A percentile compares a stretch with the other conserved stretches of the same genome.
phyloP scores from a whole-genome alignment of 2,329 filamentous ascomycete genomes.

The Penicillium corylophilum region DNA sequence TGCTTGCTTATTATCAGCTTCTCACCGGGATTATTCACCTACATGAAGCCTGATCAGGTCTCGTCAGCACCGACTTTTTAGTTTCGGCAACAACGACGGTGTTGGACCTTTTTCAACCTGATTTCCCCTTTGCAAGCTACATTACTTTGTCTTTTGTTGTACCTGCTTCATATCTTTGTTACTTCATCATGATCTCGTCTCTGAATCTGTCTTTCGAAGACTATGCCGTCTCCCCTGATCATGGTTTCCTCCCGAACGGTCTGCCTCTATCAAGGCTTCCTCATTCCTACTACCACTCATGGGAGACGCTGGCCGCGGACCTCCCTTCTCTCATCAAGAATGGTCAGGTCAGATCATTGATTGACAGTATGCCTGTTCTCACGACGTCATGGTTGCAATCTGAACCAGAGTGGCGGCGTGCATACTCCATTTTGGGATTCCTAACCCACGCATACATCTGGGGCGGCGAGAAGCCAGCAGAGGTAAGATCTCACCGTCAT shows the following conservation, averaged over 20 bases:
- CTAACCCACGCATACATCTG: constrained; percentile 81
- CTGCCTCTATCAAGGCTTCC: constrained; percentile 72
- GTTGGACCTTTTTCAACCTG: neutral
- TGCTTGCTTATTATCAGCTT: neutral
- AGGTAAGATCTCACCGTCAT: constrained; percentile 49
- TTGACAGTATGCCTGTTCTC: constrained; percentile 76
- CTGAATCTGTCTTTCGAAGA: constrained; percentile 55
- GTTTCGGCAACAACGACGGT: neutral
- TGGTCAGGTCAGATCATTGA: constrained; percentile 69
- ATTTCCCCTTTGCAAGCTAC: neutral
- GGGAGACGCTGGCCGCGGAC: constrained; percentile 77
- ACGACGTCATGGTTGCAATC: constrained; percentile 72
- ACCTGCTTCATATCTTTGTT: neutral
- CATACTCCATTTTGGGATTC: constrained; percentile 73
- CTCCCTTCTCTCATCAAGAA: constrained; percentile 75
- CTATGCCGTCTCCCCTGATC: constrained; percentile 59
- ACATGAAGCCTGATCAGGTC: neutral
- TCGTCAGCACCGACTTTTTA: neutral
- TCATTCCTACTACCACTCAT: constrained; percentile 84
- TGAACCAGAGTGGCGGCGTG: constrained; percentile 83
- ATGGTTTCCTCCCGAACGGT: constrained; percentile 80
- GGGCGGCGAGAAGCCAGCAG: constrained; percentile 69
- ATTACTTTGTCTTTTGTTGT: neutral
- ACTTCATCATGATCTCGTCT: constrained; percentile 25
- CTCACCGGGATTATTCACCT: neutral